Evolutionary conservation across 257 asterid genomes (phyloP), one percentile per base, ranked within the genome.

Genomic region (Linaria vulgaris): DNA sequence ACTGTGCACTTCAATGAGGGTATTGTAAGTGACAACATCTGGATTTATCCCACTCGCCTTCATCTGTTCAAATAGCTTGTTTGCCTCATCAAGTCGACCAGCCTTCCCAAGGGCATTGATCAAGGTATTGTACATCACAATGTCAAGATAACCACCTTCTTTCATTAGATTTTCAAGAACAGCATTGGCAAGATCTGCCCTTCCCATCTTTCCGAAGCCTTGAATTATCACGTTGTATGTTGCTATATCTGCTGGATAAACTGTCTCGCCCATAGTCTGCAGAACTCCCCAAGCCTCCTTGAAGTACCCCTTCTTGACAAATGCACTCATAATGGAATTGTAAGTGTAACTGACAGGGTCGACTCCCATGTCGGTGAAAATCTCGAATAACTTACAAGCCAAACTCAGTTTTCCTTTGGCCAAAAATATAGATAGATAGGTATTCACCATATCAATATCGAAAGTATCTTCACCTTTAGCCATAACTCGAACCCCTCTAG

Each of bases 141-240:
- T 76, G 74, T 92, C 99, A 13, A 92, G 90, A 78, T 79, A 89
- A 22, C 99, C 99, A 10, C 99, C 99, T 64, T 85, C 94, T 63
- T 78, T 71, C 74, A 68, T 73, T 46, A 92, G 73, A 59, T 90
- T 87, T 17, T 89, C 89, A 23, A 87, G 88, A 49, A 92, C 91
- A 45, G 82, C 84, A 70, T 77, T 72, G 8, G 97, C 97, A 8
- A 92, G 81, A 83, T 92, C 97, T 9, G 94, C 97, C 73, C 91
- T 78, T 50, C 99, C 95, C 91, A 85, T 85, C 79, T 85, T 83
- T 63, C 95, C 96, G 20, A 92, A 68, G 44, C 99, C 95, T 76
- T 89, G 95, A 53, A 92, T 85, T 47, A 92, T 80, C 59, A 85
- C 73, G 21, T 81, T 87, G 80, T 89, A 92, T 0, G 99, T 89